Percentiles rank a stretch among this genome's conserved stretches.
phyloP scores from a whole-genome alignment of 306 rosid genomes.

The Rubus idaeus region DNA sequence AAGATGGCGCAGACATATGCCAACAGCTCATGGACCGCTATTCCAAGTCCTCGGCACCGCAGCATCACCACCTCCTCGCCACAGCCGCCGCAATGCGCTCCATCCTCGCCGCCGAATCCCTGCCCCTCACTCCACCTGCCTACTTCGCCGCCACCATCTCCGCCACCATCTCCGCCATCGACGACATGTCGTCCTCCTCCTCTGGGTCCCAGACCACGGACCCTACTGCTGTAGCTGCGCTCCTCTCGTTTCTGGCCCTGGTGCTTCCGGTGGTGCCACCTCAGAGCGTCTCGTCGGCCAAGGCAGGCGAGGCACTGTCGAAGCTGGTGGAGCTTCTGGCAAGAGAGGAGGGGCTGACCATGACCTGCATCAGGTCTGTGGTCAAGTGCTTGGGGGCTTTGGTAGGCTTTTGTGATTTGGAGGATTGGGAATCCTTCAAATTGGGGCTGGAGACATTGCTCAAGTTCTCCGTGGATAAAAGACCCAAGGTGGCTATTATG shows the following conservation, averaged over 20 bases:
- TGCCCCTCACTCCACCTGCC: slow-evolving; percentile 65
- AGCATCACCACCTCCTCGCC: slow-evolving; percentile 86
- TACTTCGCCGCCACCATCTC: slow-evolving; percentile 75
- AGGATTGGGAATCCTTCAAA: slow-evolving; percentile 67
- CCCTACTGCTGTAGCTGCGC: slow-evolving; percentile 56
- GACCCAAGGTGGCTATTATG: slow-evolving; percentile 65
- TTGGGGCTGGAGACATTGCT: slow-evolving; percentile 69
- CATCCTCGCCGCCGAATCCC: slow-evolving; percentile 62
- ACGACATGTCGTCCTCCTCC: slow-evolving; percentile 28
- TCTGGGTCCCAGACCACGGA: slow-evolving; percentile 33
- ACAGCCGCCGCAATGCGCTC: slow-evolving; percentile 79
- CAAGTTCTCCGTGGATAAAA: slow-evolving; percentile 66
- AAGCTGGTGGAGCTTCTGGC: slow-evolving; percentile 43
- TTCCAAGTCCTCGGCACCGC: slow-evolving; percentile 74
- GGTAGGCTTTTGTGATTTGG: slow-evolving; percentile 76
- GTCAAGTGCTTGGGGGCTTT: slow-evolving; percentile 79
- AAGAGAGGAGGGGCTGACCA: slow-evolving; percentile 51
- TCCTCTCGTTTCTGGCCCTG: slow-evolving; percentile 66
- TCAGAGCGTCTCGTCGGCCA: slow-evolving; percentile 29
- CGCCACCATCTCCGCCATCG: slow-evolving; percentile 59
- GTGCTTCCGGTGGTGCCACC: slow-evolving; percentile 54
- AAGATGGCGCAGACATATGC: slow-evolving; percentile 61
- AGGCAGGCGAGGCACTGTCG: slow-evolving; percentile 52
- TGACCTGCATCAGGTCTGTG: slow-evolving; percentile 57
- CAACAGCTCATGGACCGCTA: slow-evolving; percentile 91